Percentiles rank a stretch among this genome's conserved stretches.
Conservation (phyloP, 179 eudicot genomes). For the Actinidia chinensis region DNA sequence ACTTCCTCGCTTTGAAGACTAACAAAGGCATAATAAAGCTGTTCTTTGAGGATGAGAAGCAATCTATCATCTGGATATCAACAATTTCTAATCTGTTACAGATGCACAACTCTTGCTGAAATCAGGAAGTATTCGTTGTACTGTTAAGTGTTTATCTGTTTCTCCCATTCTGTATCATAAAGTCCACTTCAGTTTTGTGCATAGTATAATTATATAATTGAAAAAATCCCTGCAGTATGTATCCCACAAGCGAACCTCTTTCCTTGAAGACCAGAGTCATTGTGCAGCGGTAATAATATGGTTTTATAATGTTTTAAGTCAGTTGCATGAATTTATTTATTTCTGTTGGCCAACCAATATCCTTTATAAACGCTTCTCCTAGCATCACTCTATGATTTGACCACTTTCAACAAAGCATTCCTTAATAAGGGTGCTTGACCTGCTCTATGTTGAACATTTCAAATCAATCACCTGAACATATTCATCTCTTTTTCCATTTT, state of each 20-base stretch:
- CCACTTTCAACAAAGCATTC: too few species aligned
- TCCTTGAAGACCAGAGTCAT: too few species aligned
- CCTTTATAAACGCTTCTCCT: background rate
- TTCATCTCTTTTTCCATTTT: too few species aligned
- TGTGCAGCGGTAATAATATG: too few species aligned
- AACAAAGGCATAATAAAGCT: conserved; percentile 37
- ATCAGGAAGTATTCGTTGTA: background rate
- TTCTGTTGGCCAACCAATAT: background rate
- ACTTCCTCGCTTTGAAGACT: conserved; percentile 31
- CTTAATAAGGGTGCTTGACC: too few species aligned
- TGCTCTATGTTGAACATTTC: too few species aligned
- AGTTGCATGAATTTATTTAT: background rate
- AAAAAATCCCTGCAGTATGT: background rate
- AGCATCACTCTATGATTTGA: too few species aligned
- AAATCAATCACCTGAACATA: too few species aligned
- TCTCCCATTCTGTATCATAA: conserved; percentile 1
- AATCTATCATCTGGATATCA: conserved; percentile 31
- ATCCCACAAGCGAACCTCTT: background rate
- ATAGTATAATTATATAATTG: background rate
- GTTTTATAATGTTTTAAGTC: background rate
- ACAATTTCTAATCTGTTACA: conserved; percentile 31
- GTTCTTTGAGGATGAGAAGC: conserved; percentile 36
- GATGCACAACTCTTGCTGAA: conserved; percentile 23
- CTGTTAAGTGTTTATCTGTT: background rate
- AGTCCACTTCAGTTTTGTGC: background rate